A percentile compares a stretch with the other conserved stretches of the same genome.
phyloP scores from a whole-genome alignment of 2,329 filamentous ascomycete species.

The Ascocoryne sarcoides region DNA sequence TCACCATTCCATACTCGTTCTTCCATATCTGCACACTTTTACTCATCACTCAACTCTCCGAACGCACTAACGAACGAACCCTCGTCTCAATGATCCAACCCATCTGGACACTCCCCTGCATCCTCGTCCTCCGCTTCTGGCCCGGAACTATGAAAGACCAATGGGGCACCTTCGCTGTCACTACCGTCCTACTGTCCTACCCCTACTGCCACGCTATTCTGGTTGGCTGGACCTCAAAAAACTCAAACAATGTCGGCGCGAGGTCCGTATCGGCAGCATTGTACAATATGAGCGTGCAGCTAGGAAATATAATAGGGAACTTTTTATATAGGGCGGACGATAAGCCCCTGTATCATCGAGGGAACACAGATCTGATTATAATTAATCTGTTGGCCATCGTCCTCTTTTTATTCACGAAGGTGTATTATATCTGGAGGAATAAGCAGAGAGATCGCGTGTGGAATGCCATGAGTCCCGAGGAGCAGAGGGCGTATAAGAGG shows the following conservation, averaged over 20 bases:
- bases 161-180: slow-evolving; percentile 1
- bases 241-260: slow-evolving; percentile 53
- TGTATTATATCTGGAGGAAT: slow-evolving; percentile 40
- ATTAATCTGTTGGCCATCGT: slow-evolving; percentile 39
- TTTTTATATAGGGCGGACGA: slow-evolving; percentile 43
- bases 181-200: neutral
- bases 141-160: neutral
- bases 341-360: slow-evolving; percentile 45
- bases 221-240: slow-evolving; percentile 40
- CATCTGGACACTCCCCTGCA: slow-evolving; percentile 31
- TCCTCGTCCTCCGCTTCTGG: slow-evolving; percentile 14
- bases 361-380: slow-evolving; percentile 47
- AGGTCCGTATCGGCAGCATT: slow-evolving; percentile 53
- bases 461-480: slow-evolving; percentile 22
- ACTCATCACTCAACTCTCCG: slow-evolving; percentile 36
- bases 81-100: slow-evolving; percentile 27
- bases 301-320: slow-evolving; percentile 32
- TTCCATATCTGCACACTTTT: slow-evolving; percentile 35
- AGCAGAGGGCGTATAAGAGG: slow-evolving; percentile 26
- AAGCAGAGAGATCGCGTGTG: slow-evolving; percentile 33
- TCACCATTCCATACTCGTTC: slow-evolving; percentile 35
- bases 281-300: slow-evolving; percentile 44
- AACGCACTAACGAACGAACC: slow-evolving; percentile 30
- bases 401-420: slow-evolving; percentile 40
- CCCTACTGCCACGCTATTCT: slow-evolving; percentile 21